Evolutionary conservation across 805 yeast genomes (phyloP), one percentile per base, ranked within the genome.

Genomic region (Spathaspora sp.): DNA sequence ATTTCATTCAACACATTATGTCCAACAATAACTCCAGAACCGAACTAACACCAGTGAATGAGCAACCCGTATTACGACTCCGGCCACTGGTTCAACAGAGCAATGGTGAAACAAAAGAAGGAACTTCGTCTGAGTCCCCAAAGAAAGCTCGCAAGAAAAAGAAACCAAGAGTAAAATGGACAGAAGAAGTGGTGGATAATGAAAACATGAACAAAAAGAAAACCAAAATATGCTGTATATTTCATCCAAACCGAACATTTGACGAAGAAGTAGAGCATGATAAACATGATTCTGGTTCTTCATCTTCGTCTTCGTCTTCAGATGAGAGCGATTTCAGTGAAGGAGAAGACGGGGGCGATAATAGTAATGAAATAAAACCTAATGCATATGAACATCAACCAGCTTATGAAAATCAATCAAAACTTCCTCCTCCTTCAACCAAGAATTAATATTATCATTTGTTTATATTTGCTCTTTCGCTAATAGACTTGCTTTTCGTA

Each of bases 321-420:
- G 81, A 72, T 32, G 73, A 79, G 19, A 62, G 66, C 20, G 64
- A 62, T 51, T 57, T 50, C 12, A 53, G 57, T 20, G 62, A 55
- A 11, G 48, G 52, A 3, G 64, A 55, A 16, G 55, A 49, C 12
- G 51, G 49, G 43, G 44, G 49, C 47, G 48, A 58, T 60, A 40
- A 60, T 59, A 46, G 59, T 8, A 35, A 35, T 35, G 40, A 35
- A 12, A 3, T 35, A n/a, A 48, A 50, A 32, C 96, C 88, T 18
- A 89, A 93, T 68, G 97, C 97, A 0, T 93, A 93, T 61, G 98
- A 92, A 65, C 70, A 81, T 38, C 97, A 90, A 66, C 97, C 97
- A 1, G 80, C 75, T 58, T 85, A 83, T 60, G 70, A 59, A 17
- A 64, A 64, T 46, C 44, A 52, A 42, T 55, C 55, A 2, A 52